phyloP scores from a whole-genome alignment of 306 rosid species.

The Leucaena leucocephala region DNA sequence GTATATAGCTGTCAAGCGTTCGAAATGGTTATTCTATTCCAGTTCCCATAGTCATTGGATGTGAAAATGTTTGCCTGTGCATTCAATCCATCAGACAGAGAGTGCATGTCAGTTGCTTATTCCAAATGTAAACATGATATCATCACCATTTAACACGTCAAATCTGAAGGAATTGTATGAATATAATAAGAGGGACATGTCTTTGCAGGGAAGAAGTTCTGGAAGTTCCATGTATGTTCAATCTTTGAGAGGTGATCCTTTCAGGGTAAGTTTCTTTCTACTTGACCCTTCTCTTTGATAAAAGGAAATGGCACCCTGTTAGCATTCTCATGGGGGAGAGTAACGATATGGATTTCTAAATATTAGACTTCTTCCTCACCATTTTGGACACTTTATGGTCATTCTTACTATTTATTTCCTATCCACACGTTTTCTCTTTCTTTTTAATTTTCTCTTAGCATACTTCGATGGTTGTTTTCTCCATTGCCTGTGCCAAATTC shows the following conservation, averaged over 20 bases:
- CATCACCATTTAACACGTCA: neutral
- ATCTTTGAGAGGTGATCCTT: slow-evolving; percentile 94
- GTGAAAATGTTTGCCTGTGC: neutral
- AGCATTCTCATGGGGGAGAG: slow-evolving; percentile 21
- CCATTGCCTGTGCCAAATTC: neutral
- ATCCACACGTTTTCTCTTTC: neutral
- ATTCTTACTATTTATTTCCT: neutral
- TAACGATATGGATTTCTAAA: neutral
- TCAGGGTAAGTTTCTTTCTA: slow-evolving; percentile 60
- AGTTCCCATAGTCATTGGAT: neutral
- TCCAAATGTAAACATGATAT: slow-evolving; percentile 13
- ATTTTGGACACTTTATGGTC: slow-evolving; percentile 12
- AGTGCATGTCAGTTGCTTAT: neutral
- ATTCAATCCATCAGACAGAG: neutral
- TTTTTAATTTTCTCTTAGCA: neutral
- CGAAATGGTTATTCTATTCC: neutral
- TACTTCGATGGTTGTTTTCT: slow-evolving; percentile 22
- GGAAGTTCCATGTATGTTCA: slow-evolving; percentile 82
- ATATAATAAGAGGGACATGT: slow-evolving; percentile 21
- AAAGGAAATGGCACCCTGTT: slow-evolving; percentile 24
- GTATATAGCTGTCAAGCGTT: neutral
- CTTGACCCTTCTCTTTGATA: slow-evolving; percentile 33
- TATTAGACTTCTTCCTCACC: slow-evolving; percentile 23
- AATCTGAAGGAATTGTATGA: slow-evolving; percentile 25
- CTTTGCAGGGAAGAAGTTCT: slow-evolving; percentile 64